Evolutionary conservation across 306 rosid genomes (phyloP).

Genomic region (Citrullus colocynthis): DNA sequence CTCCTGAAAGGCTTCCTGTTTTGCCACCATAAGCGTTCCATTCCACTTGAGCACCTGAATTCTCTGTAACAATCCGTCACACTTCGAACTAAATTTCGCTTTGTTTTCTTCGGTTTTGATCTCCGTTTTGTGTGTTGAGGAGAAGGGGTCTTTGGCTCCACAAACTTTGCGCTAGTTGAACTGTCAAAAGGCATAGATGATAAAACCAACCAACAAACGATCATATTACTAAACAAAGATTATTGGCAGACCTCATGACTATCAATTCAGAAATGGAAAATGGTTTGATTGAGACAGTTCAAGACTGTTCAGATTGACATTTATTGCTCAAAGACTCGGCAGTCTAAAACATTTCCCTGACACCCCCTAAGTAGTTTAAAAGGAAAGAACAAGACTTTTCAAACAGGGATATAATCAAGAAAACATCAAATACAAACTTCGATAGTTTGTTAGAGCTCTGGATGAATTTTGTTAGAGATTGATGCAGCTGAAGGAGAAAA

Average conservation of each 20-base stretch:
- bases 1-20: conserved; percentile 83
- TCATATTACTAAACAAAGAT: neutral
- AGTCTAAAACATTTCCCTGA: neutral
- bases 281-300: neutral
- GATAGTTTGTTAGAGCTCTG: too few species aligned
- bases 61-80: conserved; percentile 17
- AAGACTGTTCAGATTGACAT: neutral
- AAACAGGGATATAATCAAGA: neutral
- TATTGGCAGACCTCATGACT: neutral
- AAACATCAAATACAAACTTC: neutral
- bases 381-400: neutral
- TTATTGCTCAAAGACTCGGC: neutral
- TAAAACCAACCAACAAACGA: neutral
- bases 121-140: conserved; percentile 48
- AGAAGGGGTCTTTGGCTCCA: conserved; percentile 81
- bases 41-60: conserved; percentile 33
- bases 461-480: too few species aligned
- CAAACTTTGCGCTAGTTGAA: conserved; percentile 30
- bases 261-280: neutral
- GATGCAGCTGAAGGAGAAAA: too few species aligned
- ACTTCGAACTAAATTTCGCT: conserved; percentile 11
- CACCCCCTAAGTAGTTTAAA: neutral
- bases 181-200: conserved; percentile 31
- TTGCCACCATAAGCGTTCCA: conserved; percentile 63
- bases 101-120: conserved; percentile 38